Evolutionary conservation across 2,329 filamentous ascomycete species (phyloP).

Genomic region (Drechmeria coniospora): DNA sequence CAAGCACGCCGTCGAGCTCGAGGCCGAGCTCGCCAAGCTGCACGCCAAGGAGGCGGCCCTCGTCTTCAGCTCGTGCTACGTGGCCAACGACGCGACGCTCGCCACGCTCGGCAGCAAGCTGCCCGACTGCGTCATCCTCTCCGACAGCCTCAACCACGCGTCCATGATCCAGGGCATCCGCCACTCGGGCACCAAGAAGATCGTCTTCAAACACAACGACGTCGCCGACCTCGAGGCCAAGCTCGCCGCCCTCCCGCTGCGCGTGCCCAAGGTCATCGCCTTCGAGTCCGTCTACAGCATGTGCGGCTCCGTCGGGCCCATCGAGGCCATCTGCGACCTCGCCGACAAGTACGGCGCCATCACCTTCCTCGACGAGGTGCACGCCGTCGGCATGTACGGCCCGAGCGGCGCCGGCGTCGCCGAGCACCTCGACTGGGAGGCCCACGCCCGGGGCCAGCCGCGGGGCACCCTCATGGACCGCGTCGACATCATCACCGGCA

Average conservation of each 20-base stretch:
- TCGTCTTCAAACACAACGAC: constrained; percentile 98
- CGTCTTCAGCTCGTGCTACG: constrained; percentile 95
- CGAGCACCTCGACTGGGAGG: constrained; percentile 90
- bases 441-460: constrained; percentile 59
- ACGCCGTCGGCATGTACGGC: constrained; percentile 98
- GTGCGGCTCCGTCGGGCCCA: constrained; percentile 94
- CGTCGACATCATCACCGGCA: constrained; percentile 94
- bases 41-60: constrained; percentile 85
- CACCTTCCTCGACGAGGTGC: constrained; percentile 96
- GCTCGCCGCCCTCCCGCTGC: constrained; percentile 68
- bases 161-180: constrained; percentile 99
- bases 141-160: constrained; percentile 91
- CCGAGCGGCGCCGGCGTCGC: constrained; percentile 90
- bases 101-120: constrained; percentile 94
- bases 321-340: constrained; percentile 87
- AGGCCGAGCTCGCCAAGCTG: constrained; percentile 67
- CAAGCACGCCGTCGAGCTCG: constrained; percentile 75
- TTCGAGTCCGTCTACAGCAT: constrained; percentile 99
- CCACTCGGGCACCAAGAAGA: constrained; percentile 90
- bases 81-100: constrained; percentile 92
- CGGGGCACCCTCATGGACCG: constrained; percentile 85
- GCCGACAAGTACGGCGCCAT: constrained; percentile 96
- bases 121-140: constrained; percentile 93
- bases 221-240: constrained; percentile 85
- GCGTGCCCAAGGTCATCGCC: constrained; percentile 92